Evolutionary conservation across 2,329 filamentous ascomycete genomes (phyloP).

Genomic region (Aspergillus ustus): DNA sequence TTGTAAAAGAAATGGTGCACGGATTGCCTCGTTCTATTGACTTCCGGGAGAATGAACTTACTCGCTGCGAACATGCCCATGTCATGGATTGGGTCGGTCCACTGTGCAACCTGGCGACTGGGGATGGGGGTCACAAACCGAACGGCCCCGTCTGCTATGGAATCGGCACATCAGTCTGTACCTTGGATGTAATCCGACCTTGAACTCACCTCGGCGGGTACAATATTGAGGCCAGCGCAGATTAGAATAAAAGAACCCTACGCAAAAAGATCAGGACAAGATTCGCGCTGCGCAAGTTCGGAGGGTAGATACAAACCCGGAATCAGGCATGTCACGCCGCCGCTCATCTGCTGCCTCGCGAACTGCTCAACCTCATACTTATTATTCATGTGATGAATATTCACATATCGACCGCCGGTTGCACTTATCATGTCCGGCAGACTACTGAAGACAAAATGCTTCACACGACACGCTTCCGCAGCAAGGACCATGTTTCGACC

Average conservation of each 20-base stretch:
- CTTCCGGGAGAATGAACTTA: slow-evolving; percentile 1
- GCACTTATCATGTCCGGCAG: slow-evolving; percentile 22
- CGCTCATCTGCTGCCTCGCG: neutral
- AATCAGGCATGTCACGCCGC: neutral
- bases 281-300: neutral
- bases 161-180: neutral
- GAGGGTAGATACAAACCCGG: neutral
- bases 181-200: neutral
- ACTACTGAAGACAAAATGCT: slow-evolving; percentile 27
- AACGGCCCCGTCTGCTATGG: slow-evolving; percentile 17
- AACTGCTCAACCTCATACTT: neutral
- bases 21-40: too few species aligned
- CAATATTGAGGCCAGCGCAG: slow-evolving; percentile 3
- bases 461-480: slow-evolving; percentile 18
- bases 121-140: slow-evolving; percentile 23
- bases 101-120: slow-evolving; percentile 18
- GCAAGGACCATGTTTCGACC: slow-evolving; percentile 26
- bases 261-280: neutral
- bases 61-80: slow-evolving; percentile 26
- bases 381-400: slow-evolving; percentile 1
- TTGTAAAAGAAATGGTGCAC: neutral
- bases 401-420: slow-evolving; percentile 8
- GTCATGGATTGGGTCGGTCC: slow-evolving; percentile 25
- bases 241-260: slow-evolving; percentile 2
- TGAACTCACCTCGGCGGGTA: neutral